Conservation (phyloP, 164 flowering plant genomes). For the Piper betle region DNA sequence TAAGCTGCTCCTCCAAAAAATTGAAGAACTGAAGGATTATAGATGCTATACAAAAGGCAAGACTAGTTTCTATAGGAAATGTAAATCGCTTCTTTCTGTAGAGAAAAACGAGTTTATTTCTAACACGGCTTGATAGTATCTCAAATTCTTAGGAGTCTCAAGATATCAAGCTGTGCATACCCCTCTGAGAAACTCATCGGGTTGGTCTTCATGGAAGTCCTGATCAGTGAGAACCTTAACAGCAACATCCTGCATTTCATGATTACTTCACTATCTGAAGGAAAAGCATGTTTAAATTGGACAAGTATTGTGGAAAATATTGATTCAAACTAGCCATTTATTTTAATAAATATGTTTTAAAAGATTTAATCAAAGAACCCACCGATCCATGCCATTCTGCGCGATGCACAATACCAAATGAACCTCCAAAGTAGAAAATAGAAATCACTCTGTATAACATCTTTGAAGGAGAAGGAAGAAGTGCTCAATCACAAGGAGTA, state of each 20-base stretch:
- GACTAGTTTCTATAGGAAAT: no score
- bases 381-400: conserved; percentile 99
- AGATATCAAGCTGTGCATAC: conserved; percentile 17
- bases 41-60: no score
- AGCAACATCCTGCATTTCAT: conserved; percentile 79
- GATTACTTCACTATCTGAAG: not conserved
- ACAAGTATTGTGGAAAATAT: no score
- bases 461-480: not conserved
- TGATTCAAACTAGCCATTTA: no score
- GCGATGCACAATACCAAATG: conserved; percentile 95
- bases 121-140: not conserved
- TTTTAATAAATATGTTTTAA: no score
- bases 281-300: no score
- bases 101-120: no score
- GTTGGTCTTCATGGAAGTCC: conserved; percentile 74
- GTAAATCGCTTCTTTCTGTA: not conserved
- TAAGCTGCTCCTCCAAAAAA: not conserved
- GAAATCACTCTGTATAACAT: not conserved
- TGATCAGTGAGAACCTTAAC: conserved; percentile 81
- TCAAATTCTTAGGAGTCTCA: not conserved
- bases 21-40: no score
- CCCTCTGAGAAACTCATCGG: conserved; percentile 91
- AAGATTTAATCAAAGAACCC: conserved; percentile 16
- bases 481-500: not conserved
- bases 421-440: conserved; percentile 32